Conservation (phyloP, 257 asterid species). For the Solanum chmielewskii region DNA sequence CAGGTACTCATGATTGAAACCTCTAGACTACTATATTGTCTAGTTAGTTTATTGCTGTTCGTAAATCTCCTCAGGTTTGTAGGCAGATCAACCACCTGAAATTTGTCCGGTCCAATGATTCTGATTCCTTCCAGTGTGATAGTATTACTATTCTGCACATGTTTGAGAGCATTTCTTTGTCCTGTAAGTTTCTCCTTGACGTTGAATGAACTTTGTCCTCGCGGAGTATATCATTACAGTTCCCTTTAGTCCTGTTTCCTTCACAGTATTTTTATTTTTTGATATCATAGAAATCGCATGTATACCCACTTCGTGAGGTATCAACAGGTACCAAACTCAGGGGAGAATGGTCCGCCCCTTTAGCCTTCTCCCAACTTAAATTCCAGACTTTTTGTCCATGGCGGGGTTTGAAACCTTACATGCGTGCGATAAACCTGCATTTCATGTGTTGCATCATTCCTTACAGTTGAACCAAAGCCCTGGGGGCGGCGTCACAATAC, state of each 20-base stretch:
- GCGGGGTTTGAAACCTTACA: neutral
- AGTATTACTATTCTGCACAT: neutral
- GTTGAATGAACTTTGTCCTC: neutral
- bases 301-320: neutral
- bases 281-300: neutral
- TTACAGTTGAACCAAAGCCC: neutral
- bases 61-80: neutral
- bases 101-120: neutral
- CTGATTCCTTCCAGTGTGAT: neutral
- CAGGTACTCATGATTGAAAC: conserved; percentile 39
- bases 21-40: neutral
- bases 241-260: neutral
- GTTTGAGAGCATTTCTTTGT: neutral
- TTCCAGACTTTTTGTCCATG: neutral
- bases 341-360: neutral
- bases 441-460: neutral
- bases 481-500: neutral
- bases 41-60: neutral
- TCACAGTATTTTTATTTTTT: neutral
- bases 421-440: neutral
- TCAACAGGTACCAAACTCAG: neutral
- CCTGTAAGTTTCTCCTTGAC: neutral
- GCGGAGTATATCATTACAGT: neutral
- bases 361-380: neutral
- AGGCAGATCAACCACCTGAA: neutral